A percentile compares a stretch with the other conserved stretches of the same genome.
These are phyloP conservation scores for Dalbergia cochinchinensis DNA, from an alignment of 306 rosid genomes.

Conservation along the genomic window DNA sequence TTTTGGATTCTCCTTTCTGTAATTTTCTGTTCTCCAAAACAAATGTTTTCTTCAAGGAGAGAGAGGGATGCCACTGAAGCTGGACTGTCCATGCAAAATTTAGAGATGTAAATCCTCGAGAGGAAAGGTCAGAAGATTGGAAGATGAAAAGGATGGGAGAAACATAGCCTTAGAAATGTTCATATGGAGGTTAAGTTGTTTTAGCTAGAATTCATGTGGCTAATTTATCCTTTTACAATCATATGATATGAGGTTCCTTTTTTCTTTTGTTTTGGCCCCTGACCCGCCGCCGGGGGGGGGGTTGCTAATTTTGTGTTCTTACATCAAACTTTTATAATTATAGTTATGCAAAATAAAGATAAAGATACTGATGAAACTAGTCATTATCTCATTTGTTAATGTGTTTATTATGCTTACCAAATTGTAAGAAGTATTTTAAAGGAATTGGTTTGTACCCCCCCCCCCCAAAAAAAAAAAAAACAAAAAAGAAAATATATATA, in stretches of 20 bases:
- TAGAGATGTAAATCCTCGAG: too few species aligned
- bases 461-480: too few species aligned
- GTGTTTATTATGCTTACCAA: not conserved
- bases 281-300: too few species aligned
- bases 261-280: too few species aligned
- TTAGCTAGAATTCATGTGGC: not conserved
- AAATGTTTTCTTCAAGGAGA: not conserved
- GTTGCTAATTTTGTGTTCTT: not conserved
- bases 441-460: not conserved
- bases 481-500: too few species aligned
- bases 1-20: not conserved
- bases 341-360: slow-evolving; percentile 14
- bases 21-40: not conserved
- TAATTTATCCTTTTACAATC: not conserved
- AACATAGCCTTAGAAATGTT: too few species aligned
- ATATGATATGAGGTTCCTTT: not conserved
- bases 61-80: not conserved
- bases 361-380: slow-evolving; percentile 29
- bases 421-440: slow-evolving; percentile 10
- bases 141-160: too few species aligned
- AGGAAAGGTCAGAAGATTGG: too few species aligned
- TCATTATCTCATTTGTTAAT: slow-evolving; percentile 3
- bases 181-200: not conserved
- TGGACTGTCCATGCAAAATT: not conserved
- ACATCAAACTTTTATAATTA: not conserved